Evolutionary conservation across 1,284 basidiomycete genomes (phyloP).

Genomic region (Leccinum pachyderme): DNA sequence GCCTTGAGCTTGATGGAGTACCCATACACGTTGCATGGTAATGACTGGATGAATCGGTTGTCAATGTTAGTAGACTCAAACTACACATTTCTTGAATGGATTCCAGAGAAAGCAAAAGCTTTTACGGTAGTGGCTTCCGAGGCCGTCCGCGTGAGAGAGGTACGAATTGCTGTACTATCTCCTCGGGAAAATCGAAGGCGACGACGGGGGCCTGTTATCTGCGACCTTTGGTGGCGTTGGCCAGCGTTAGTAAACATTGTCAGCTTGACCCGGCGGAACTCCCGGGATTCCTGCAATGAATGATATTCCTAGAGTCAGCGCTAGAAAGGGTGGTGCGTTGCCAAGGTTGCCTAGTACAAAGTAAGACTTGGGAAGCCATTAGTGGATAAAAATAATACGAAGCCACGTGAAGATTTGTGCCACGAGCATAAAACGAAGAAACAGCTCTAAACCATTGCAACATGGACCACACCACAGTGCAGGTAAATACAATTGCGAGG

Average conservation of each 20-base stretch:
- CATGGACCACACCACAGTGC: too few species aligned
- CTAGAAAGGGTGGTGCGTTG: too few species aligned
- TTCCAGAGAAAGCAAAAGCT: slow-evolving; percentile 86
- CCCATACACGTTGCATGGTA: slow-evolving; percentile 40
- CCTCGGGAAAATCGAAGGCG: too few species aligned
- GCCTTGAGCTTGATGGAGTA: slow-evolving; percentile 15
- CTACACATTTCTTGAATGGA: slow-evolving; percentile 73
- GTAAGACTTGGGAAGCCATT: background rate
- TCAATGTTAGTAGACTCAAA: slow-evolving; percentile 53
- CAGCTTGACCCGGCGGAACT: too few species aligned
- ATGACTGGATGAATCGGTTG: slow-evolving; percentile 28
- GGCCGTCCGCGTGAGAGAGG: too few species aligned
- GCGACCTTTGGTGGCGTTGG: too few species aligned
- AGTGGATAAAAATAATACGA: background rate
- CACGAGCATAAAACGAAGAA: too few species aligned
- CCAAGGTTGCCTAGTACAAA: background rate
- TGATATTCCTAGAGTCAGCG: background rate
- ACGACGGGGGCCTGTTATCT: too few species aligned
- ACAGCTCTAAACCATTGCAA: too few species aligned
- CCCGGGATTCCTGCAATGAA: background rate
- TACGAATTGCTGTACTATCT: too few species aligned
- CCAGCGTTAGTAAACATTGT: too few species aligned
- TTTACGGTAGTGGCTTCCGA: slow-evolving; percentile 83
- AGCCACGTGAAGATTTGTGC: background rate
- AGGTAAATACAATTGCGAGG: too few species aligned